Evolutionary conservation across 495 filamentous ascomycete species (phyloP).

Genomic region (Chaetomium tenue): DNA sequence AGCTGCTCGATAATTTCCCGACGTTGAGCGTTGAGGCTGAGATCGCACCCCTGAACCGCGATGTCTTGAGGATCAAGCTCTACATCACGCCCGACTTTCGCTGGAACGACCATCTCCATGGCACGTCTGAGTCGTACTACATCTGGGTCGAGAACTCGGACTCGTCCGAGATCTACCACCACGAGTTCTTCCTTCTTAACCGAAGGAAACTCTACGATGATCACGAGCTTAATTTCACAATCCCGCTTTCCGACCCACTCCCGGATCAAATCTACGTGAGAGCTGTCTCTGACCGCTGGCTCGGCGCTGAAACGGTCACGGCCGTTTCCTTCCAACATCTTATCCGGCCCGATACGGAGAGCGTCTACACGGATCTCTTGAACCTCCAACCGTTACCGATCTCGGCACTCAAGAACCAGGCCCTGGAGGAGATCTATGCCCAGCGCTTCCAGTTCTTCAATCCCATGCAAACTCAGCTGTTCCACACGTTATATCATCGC

Average conservation of each 20-base stretch:
- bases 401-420: slow-evolving; percentile 79
- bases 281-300: slow-evolving; percentile 91
- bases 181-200: slow-evolving; percentile 92
- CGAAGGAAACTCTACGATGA: slow-evolving; percentile 87
- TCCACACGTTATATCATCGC: slow-evolving; percentile 92
- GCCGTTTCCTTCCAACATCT: slow-evolving; percentile 97
- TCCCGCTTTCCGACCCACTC: slow-evolving; percentile 87
- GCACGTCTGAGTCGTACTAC: slow-evolving; percentile 92
- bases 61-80: slow-evolving; percentile 85
- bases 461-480: slow-evolving; percentile 98
- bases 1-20: slow-evolving; percentile 85
- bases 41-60: slow-evolving; percentile 91
- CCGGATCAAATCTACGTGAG: slow-evolving; percentile 95
- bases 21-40: slow-evolving; percentile 86
- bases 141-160: slow-evolving; percentile 99
- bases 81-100: slow-evolving; percentile 83
- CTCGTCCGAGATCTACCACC: slow-evolving; percentile 95
- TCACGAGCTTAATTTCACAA: slow-evolving; percentile 96
- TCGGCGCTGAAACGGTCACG: slow-evolving; percentile 94
- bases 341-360: slow-evolving; percentile 95
- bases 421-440: slow-evolving; percentile 83
- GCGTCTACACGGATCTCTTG: slow-evolving; percentile 90
- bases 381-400: slow-evolving; percentile 90
- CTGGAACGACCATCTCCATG: slow-evolving; percentile 96
- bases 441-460: slow-evolving; percentile 94